These are phyloP conservation scores for Sonneratia alba DNA, from an alignment of 345 rosid species.

Conservation along the genomic window DNA sequence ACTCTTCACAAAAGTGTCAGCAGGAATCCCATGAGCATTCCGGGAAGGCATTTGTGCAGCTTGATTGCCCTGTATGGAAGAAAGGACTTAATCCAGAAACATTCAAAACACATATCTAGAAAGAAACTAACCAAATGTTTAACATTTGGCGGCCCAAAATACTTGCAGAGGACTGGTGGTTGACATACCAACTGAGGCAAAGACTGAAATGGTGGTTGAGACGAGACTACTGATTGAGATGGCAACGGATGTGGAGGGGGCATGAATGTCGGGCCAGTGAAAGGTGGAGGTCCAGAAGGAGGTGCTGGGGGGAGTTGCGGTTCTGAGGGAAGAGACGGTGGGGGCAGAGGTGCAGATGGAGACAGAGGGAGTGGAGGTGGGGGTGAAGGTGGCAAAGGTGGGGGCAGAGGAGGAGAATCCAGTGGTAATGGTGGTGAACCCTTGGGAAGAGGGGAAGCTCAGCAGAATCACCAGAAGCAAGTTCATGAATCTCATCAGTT, in stretches of 20 bases:
- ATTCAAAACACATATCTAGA: conserved; percentile 5
- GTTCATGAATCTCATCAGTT: conserved; percentile 23
- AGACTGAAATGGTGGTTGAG: conserved; percentile 39
- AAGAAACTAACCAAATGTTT: conserved; percentile 18
- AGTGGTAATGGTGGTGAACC: conserved; percentile 66
- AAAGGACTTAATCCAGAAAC: not conserved
- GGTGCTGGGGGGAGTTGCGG: conserved; percentile 21
- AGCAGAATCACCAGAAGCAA: conserved; percentile 19
- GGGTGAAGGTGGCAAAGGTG: conserved; percentile 64
- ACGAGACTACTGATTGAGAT: conserved; percentile 34
- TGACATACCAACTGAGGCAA: conserved; percentile 51
- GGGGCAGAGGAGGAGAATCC: conserved; percentile 65
- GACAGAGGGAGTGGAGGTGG: conserved; percentile 37
- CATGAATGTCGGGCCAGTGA: conserved; percentile 13
- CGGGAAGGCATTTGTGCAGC: conserved; percentile 44
- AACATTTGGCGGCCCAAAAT: conserved; percentile 35
- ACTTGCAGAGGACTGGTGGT: conserved; percentile 46
- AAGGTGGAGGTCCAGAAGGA: conserved; percentile 26
- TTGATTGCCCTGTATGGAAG: conserved; percentile 52
- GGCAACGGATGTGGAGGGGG: conserved; percentile 38
- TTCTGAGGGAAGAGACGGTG: conserved; percentile 20
- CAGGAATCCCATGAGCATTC: conserved; percentile 40
- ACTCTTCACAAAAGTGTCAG: conserved; percentile 36
- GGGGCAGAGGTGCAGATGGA: conserved; percentile 41
- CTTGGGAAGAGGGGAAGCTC: conserved; percentile 35